Evolutionary conservation across 371 early-diverging fungal species (phyloP), one percentile per base, ranked within the genome.

Genomic region (Apophysomyces variabilis): DNA sequence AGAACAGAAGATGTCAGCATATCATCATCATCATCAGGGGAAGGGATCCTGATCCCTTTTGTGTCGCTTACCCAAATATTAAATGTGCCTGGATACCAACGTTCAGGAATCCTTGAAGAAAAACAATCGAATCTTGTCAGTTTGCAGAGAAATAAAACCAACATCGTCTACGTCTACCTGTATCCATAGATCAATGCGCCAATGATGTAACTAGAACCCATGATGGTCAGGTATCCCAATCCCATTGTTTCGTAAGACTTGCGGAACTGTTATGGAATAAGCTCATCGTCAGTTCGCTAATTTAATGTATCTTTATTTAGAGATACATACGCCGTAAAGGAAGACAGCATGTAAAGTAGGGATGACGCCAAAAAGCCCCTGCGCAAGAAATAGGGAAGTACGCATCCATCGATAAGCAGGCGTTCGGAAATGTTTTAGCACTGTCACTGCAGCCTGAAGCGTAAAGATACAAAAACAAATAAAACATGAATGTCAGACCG

Each of bases 111-210:
- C 60, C 86, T 76, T 58, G 32, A 36, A 61, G 2, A 62, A 47
- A 35, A 46, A 47, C 32, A 26, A 26, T 26, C 32, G 32, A 3
- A 26, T 26, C 32, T 3, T 26, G 13, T 7, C 35, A 62, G 45
- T 36, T 9, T 26, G 36, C 9, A 18, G 16, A 12, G 9, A 18
- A 13, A 35, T 14, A 32, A 41, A 35, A 18, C n/a, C 9, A 16
- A 45, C 18, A 32, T 44, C 8, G 12, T 26, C 7, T 11, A 9
- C n/a, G 13, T 14, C 45, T 66, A 77, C 65, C 94, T 76, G 39
- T 77, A 76, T 8, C 89, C 95, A 71, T 96, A 97, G 38, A 97
- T 84, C 21, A 92, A 63, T 36, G 95, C 95, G 16, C 97, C 98
- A 32, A 81, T 57, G 59, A 96, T 79, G 75, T 97, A 97, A 38